Evolutionary conservation across 495 filamentous ascomycete species (phyloP).

Genomic region (Xylaria scruposa): DNA sequence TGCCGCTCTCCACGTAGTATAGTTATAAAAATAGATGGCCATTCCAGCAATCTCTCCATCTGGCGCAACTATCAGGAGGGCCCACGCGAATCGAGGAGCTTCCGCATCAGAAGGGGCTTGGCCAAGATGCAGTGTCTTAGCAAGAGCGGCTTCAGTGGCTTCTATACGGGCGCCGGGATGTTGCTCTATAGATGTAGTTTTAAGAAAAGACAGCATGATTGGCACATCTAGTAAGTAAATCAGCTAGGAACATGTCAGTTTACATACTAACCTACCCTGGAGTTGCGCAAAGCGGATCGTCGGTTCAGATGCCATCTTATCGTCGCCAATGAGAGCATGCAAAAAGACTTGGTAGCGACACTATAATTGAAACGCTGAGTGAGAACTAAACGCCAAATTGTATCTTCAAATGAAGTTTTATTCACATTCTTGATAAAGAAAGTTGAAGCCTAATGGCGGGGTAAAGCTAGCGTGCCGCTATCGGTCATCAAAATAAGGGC

Average conservation of each 20-base stretch:
- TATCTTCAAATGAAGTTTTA: not conserved
- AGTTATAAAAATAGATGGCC: not conserved
- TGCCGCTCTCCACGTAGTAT: not conserved
- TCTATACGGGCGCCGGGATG: not conserved
- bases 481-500: no score
- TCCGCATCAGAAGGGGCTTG: not conserved
- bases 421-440: no score
- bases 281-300: not conserved
- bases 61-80: not conserved
- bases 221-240: not conserved
- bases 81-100: not conserved
- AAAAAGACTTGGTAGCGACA: not conserved
- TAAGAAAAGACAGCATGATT: not conserved
- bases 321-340: not conserved
- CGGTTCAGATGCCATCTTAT: not conserved
- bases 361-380: not conserved
- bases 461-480: no score
- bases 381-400: not conserved
- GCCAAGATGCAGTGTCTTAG: not conserved
- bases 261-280: not conserved
- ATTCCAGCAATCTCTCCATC: not conserved
- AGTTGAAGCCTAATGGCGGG: no score
- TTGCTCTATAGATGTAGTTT: not conserved
- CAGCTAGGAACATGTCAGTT: not conserved
- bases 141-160: not conserved